Base-by-base conservation (phyloP, 257 asterid genomes). In the Handroanthus guayacan region DNA sequence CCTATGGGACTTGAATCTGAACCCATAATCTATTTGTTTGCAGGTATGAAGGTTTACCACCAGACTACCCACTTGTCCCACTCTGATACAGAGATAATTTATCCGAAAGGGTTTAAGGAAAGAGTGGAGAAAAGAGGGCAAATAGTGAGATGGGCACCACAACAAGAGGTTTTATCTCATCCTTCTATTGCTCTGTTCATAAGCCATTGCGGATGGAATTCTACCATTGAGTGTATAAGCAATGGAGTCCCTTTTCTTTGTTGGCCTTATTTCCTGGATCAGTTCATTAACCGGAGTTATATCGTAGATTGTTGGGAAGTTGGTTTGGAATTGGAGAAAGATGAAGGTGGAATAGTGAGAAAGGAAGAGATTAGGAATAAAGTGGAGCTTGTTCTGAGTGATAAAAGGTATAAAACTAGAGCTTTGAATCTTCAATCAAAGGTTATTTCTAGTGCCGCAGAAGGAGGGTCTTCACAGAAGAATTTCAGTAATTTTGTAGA, bases 201-300 rank as follows among this genome's bases (percentile, higher is more conserved):
- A 38, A 84, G 81, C 67, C 85, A 86, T 13, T 84, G 90, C 37
- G 85, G 90, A 0, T 77, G 88, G 87, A 86, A 84, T 38, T 86
- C 90, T 31, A 84, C 84, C 4, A 4, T 79, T 1, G 90, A 86
- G 67, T 79, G 86, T 0, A n/a, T 81, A 8, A 73, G 83, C 60
- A 74, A 38, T n/a, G 90, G 90, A 0, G 44, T 82, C 9, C 88
- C 88, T 10, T 73, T 84, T 20, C 5, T 86, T 71, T 81, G 88
- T 36, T 86, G 86, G 90, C 88, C 88, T 2, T 71, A 76, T 47
- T 84, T 75, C n/a, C 84, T 84, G 0, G 90, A 86, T 13, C 87
- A 84, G 79, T 84, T 86, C 57, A 31, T 79, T 0, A 82, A 84
- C 50, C 66, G 73, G 75, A 67, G 52, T 9, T 86, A 79, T 60